These are phyloP conservation scores for Colletotrichum echinochloae DNA, from an alignment of 2,329 filamentous ascomycete species.

Conservation along the genomic window DNA sequence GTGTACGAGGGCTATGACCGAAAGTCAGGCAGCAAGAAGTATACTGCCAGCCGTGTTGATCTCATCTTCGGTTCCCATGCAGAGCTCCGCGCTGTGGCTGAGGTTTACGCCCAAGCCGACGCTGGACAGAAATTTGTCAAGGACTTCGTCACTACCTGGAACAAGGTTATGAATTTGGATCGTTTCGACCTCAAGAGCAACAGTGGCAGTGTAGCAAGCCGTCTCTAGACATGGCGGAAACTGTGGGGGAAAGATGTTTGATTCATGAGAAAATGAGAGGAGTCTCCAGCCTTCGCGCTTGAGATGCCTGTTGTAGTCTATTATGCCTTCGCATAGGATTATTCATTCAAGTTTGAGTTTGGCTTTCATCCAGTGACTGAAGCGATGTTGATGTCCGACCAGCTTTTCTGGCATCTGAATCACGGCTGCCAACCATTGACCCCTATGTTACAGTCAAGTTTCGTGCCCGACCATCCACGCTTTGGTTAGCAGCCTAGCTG, in stretches of 20 bases:
- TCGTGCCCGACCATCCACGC: neutral
- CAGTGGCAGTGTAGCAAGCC: constrained; percentile 17
- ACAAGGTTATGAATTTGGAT: constrained; percentile 81
- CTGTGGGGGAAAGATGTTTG: neutral
- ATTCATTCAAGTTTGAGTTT: constrained; percentile 1
- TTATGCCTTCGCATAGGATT: constrained; percentile 2
- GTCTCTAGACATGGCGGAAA: constrained; percentile 15
- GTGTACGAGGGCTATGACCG: constrained; percentile 73
- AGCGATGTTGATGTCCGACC: too few species aligned
- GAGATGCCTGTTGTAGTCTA: constrained; percentile 15
- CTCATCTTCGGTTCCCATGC: constrained; percentile 80
- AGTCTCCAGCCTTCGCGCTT: neutral
- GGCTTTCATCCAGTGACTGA: neutral
- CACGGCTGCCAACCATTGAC: too few species aligned
- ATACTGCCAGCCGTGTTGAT: constrained; percentile 76
- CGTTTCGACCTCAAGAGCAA: constrained; percentile 68
- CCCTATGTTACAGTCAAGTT: neutral
- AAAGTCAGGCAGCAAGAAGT: constrained; percentile 74
- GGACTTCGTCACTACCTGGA: constrained; percentile 79
- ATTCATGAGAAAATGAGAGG: neutral
- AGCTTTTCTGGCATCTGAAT: neutral
- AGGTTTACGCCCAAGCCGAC: constrained; percentile 75
- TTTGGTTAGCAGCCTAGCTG: neutral
- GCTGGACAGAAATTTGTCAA: constrained; percentile 72
- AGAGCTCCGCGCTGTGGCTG: constrained; percentile 77